Base-by-base conservation (phyloP, 2,329 filamentous ascomycete species). In the Fusarium sororula region DNA sequence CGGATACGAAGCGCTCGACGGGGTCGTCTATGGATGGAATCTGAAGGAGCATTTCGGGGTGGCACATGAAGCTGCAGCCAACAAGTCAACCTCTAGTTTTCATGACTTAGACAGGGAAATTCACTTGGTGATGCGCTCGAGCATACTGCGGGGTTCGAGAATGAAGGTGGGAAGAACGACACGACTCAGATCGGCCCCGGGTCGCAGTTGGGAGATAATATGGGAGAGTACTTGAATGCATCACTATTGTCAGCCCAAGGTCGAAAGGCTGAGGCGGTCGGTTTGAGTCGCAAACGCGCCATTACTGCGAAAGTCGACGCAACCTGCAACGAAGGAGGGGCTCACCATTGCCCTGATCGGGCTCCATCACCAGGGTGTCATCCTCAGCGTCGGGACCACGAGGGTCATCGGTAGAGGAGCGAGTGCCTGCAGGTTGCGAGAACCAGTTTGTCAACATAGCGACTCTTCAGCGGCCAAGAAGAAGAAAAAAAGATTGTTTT, bases 41-140 rank as follows among this genome's bases (percentile, higher is more conserved):
- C 39, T 93, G 92, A 9, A 99, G 90, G 38, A 99, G 91, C 80
- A 95, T 97, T 84, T 99, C 96, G 45, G 96, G 96, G 81, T 99
- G 96, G 78, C 96, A 97, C 96, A 99, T 99, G 88, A 99, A 99
- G 87, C 95, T 98, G 81, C 63, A 63, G 45, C 42, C 30, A 59
- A 42, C 50, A 62, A 44, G 66, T 74, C 58, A 73, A 68, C 38
- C 38, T 51, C 35, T 48, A 44, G 47, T n/a, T 60, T 54, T 51
- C n/a, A 54, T 24, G 39, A 41, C 70, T 30, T 73, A 41, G 50
- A 51, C 8, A 45, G 47, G 56, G 65, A 20, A 17, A 45, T 58
- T 51, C 86, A 98, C 95, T 99, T 99, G 80, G 96, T 99, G 82
- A 99, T 99, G 78, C 96, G 91, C 85, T 99, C 96, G 78, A 99